Evolutionary conservation across 208 protist genomes (phyloP).

Genomic region (Leishmania major): DNA sequence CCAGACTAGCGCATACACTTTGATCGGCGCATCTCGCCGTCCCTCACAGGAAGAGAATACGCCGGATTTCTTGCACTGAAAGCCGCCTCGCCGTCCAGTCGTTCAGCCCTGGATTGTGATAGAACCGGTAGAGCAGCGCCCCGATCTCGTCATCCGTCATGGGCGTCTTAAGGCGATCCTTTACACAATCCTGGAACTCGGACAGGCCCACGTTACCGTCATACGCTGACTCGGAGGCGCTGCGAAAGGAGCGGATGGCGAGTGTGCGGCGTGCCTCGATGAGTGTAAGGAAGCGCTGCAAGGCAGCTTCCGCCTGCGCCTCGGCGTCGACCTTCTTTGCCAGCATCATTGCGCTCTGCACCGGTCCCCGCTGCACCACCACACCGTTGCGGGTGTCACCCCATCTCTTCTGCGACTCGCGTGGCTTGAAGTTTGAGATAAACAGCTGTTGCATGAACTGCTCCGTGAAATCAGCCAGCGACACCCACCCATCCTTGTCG

Average conservation of each 20-base stretch:
- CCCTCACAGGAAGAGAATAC: slow-evolving; percentile 56
- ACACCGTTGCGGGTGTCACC: slow-evolving; percentile 20
- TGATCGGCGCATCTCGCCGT: neutral
- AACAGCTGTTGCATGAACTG: slow-evolving; percentile 82
- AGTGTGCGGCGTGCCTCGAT: slow-evolving; percentile 79
- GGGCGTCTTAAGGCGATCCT: slow-evolving; percentile 56
- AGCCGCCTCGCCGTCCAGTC: slow-evolving; percentile 77
- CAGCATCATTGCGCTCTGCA: slow-evolving; percentile 50
- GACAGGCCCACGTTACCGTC: slow-evolving; percentile 82
- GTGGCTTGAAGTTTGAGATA: slow-evolving; percentile 71
- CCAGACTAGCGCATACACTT: neutral
- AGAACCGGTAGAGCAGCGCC: slow-evolving; percentile 86
- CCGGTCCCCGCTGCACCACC: slow-evolving; percentile 39
- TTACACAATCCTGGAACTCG: slow-evolving; percentile 69
- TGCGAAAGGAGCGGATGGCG: slow-evolving; percentile 72
- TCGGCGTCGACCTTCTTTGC: slow-evolving; percentile 33
- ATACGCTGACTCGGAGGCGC: slow-evolving; percentile 52
- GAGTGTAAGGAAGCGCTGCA: slow-evolving; percentile 73
- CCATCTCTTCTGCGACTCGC: slow-evolving; percentile 27
- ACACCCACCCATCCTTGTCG: slow-evolving; percentile 81
- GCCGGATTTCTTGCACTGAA: slow-evolving; percentile 63
- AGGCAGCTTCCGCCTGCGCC: slow-evolving; percentile 53
- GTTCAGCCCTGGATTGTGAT: slow-evolving; percentile 54
- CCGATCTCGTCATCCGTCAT: slow-evolving; percentile 75
- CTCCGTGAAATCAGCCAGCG: slow-evolving; percentile 83